Percentiles rank a stretch among this genome's conserved stretches.
phyloP scores from a whole-genome alignment of 2,329 filamentous ascomycete genomes.

The Didymella exigua region DNA sequence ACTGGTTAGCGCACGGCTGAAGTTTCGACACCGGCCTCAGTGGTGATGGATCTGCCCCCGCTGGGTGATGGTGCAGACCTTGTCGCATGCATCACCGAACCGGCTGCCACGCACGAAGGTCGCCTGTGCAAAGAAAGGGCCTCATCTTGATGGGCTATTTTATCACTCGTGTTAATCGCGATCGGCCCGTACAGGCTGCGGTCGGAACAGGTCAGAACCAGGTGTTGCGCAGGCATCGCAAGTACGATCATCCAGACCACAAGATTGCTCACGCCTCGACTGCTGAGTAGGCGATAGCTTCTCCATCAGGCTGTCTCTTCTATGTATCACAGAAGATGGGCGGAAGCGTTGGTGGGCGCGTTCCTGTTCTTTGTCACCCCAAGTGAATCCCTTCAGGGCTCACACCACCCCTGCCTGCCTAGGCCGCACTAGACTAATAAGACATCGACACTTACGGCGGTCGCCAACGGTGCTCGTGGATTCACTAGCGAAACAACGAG shows the following conservation, averaged over 20 bases:
- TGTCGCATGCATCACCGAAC: conserved; percentile 13
- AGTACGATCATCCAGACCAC: not conserved
- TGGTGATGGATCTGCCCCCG: conserved; percentile 15
- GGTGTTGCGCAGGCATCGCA: not conserved
- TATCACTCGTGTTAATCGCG: not conserved
- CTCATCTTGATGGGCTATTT: not conserved
- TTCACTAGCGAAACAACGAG: conserved; percentile 9
- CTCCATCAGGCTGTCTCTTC: not conserved
- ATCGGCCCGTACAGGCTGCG: conserved; percentile 12
- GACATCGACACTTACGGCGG: conserved; percentile 16
- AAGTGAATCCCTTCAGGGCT: conserved; percentile 13
- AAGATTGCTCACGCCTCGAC: not conserved
- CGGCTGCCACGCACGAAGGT: conserved; percentile 10
- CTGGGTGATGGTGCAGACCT: conserved; percentile 16
- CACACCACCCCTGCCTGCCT: conserved; percentile 12
- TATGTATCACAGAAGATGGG: not conserved
- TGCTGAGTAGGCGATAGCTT: not conserved
- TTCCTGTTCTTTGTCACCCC: conserved; percentile 14
- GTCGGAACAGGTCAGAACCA: conserved; percentile 9
- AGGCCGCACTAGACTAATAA: conserved; percentile 13
- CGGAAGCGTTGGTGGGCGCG: conserved; percentile 9
- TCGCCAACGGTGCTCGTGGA: conserved; percentile 16
- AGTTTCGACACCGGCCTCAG: conserved; percentile 14
- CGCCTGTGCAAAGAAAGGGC: not conserved
- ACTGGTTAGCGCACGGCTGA: conserved; percentile 16